Percentiles rank a stretch among this genome's conserved stretches.
These are phyloP conservation scores for Ceratocystis ficicola DNA, from an alignment of 2,329 filamentous ascomycete species.

Conservation along the genomic window DNA sequence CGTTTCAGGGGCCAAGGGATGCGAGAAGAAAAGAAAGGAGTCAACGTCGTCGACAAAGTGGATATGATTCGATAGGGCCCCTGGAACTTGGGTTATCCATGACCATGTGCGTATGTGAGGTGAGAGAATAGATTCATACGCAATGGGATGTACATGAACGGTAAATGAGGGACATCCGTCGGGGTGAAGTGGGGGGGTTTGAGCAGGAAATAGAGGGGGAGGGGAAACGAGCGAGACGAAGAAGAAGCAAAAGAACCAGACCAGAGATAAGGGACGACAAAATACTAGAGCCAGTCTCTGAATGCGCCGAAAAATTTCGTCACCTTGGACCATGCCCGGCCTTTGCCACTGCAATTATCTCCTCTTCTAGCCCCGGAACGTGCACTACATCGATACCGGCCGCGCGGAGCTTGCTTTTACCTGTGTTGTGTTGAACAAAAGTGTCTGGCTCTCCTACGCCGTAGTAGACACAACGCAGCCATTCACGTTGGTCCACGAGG, in stretches of 20 bases:
- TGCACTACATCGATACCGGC: conserved; percentile 63
- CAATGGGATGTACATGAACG: too few relatives aligned
- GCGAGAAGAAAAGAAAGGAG: neutral
- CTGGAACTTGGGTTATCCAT: neutral
- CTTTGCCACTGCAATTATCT: conserved; percentile 71
- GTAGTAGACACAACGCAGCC: conserved; percentile 68
- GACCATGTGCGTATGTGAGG: neutral
- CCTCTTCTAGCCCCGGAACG: conserved; percentile 61
- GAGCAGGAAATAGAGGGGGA: too few relatives aligned
- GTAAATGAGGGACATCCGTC: too few relatives aligned
- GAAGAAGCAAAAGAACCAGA: too few relatives aligned
- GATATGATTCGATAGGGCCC: neutral
- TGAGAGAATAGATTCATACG: too few relatives aligned
- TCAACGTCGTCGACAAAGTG: neutral
- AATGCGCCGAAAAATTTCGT: neutral
- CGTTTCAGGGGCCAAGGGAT: conserved; percentile 18
- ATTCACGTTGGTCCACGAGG: conserved; percentile 50
- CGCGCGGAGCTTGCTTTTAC: conserved; percentile 54
- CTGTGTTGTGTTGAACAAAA: conserved; percentile 74
- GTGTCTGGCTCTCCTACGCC: conserved; percentile 82
- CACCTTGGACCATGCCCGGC: conserved; percentile 52
- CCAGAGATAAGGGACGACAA: too few relatives aligned
- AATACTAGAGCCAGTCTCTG: neutral
- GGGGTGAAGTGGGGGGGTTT: too few relatives aligned
- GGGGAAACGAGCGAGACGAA: too few relatives aligned